Percentiles rank a stretch among this genome's conserved stretches.
phyloP scores from a whole-genome alignment of 768 basidiomycete genomes.

The Coprinellus aureogranulatus region DNA sequence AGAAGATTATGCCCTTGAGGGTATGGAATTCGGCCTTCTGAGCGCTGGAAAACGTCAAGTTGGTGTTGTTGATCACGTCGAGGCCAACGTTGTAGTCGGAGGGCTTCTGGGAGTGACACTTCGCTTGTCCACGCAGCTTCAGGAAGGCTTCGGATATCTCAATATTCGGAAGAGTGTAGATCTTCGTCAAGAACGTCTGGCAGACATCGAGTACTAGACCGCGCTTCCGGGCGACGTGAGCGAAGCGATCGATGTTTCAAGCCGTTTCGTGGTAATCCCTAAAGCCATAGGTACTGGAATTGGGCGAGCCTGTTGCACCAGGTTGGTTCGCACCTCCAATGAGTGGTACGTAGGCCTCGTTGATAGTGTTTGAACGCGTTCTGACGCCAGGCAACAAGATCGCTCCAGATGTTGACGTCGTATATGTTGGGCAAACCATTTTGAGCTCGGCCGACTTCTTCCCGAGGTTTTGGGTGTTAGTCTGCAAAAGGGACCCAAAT shows the following conservation, averaged over 20 bases:
- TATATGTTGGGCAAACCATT: conserved; percentile 93
- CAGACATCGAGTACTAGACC: conserved; percentile 95
- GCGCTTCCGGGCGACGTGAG: conserved; percentile 97
- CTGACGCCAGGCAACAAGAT: conserved; percentile 98
- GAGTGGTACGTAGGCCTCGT: conserved; percentile 91
- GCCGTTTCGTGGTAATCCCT: conserved; percentile 98
- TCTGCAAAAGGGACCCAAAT: conserved; percentile 84
- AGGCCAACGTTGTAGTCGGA: conserved; percentile 91
- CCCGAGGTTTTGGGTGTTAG: conserved; percentile 85
- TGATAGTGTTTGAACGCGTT: conserved; percentile 98
- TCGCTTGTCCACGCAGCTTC: conserved; percentile 96
- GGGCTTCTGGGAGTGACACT: conserved; percentile 95
- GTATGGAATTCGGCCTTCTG: conserved; percentile 99
- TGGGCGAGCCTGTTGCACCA: conserved; percentile 47
- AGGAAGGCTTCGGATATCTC: conserved; percentile 99
- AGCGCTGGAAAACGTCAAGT: conserved; percentile 90
- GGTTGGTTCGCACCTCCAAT: conserved; percentile 57
- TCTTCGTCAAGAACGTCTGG: conserved; percentile 90
- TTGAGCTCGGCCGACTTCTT: conserved; percentile 95
- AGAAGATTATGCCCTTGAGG: conserved; percentile 97
- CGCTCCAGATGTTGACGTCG: conserved; percentile 98
- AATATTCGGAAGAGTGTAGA: conserved; percentile 98
- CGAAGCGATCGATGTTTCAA: conserved; percentile 99
- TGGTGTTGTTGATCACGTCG: conserved; percentile 99
- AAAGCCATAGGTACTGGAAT: conserved; percentile 82